Conservation (phyloP, 805 yeast genomes). For the Saccharomycopsis schoenii region DNA sequence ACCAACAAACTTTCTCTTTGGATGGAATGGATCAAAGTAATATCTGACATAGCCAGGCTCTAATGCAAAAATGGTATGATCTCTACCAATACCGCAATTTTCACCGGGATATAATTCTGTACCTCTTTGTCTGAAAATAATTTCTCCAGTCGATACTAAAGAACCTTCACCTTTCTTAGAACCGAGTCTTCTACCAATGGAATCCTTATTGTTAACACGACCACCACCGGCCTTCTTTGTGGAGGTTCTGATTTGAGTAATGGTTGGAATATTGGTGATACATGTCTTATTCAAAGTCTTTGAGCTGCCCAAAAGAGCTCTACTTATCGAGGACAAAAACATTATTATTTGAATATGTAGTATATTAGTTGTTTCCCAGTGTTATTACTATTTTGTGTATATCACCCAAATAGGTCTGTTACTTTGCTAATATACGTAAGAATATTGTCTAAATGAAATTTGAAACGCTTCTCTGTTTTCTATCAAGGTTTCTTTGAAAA, state of each 20-base stretch:
- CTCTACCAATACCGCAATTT: constrained; percentile 81
- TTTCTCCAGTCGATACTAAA: constrained; percentile 69
- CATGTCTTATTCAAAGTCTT: not conserved
- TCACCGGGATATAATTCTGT: constrained; percentile 92
- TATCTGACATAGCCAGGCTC: constrained; percentile 93
- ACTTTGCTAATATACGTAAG: not conserved
- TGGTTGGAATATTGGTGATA: not conserved
- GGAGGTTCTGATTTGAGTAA: constrained; percentile 62
- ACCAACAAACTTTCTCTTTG: constrained; percentile 83
- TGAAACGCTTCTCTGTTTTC: too few species aligned
- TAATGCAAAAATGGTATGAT: constrained; percentile 81
- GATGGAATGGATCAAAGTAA: constrained; percentile 94
- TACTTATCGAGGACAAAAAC: not conserved
- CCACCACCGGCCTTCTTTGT: constrained; percentile 94
- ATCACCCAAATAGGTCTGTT: not conserved
- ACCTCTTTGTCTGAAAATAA: constrained; percentile 90
- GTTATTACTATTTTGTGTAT: too few species aligned
- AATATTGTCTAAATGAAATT: too few species aligned
- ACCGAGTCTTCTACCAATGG: constrained; percentile 91
- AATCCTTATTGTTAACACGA: constrained; percentile 86
- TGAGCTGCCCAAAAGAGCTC: not conserved
- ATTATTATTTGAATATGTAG: not conserved
- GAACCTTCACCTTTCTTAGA: constrained; percentile 77
- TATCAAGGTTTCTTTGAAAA: not conserved
- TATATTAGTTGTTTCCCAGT: too few species aligned